A percentile compares a stretch with the other conserved stretches of the same genome.
Evolutionary conservation across 805 yeast species (phyloP).

Genomic region (Candida sanyiensis): DNA sequence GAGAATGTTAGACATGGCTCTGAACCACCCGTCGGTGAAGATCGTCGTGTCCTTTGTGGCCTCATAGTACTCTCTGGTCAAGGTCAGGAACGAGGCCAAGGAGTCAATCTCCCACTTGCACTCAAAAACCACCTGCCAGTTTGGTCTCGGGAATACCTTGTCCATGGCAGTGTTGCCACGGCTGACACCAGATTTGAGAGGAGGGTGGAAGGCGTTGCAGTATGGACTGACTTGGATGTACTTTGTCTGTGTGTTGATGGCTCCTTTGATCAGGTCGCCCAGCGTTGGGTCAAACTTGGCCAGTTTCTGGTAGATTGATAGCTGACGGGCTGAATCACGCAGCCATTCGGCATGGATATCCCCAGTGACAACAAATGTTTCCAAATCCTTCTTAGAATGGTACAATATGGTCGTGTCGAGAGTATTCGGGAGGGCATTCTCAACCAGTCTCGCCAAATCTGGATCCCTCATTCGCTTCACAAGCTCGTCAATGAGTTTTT

Average conservation of each 20-base stretch:
- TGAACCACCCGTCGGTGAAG: slow-evolving; percentile 46
- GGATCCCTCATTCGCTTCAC: slow-evolving; percentile 44
- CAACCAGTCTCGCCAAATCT: slow-evolving; percentile 70
- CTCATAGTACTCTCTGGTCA: slow-evolving; percentile 64
- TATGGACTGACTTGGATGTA: slow-evolving; percentile 63
- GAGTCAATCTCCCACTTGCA: slow-evolving; percentile 89
- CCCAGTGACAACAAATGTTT: slow-evolving; percentile 81
- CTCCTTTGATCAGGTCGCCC: slow-evolving; percentile 58
- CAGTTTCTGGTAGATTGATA: slow-evolving; percentile 67
- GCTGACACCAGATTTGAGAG: slow-evolving; percentile 39
- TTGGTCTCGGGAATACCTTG: slow-evolving; percentile 60
- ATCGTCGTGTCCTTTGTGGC: slow-evolving; percentile 44
- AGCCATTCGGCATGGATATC: slow-evolving; percentile 94
- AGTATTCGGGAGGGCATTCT: slow-evolving; percentile 82
- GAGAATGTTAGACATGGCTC: slow-evolving; percentile 48
- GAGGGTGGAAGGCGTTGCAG: slow-evolving; percentile 92
- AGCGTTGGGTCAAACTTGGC: slow-evolving; percentile 45
- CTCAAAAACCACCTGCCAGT: slow-evolving; percentile 72
- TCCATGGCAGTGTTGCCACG: slow-evolving; percentile 53
- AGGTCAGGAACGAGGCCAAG: slow-evolving; percentile 71
- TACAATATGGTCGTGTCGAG: slow-evolving; percentile 81
- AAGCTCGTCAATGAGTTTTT: slow-evolving; percentile 49
- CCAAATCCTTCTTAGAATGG: slow-evolving; percentile 37
- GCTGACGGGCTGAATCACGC: slow-evolving; percentile 79
- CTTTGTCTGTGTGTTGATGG: slow-evolving; percentile 72